phyloP scores from a whole-genome alignment of 2,329 filamentous ascomycete species.

The Aspergillus novofumigatus region DNA sequence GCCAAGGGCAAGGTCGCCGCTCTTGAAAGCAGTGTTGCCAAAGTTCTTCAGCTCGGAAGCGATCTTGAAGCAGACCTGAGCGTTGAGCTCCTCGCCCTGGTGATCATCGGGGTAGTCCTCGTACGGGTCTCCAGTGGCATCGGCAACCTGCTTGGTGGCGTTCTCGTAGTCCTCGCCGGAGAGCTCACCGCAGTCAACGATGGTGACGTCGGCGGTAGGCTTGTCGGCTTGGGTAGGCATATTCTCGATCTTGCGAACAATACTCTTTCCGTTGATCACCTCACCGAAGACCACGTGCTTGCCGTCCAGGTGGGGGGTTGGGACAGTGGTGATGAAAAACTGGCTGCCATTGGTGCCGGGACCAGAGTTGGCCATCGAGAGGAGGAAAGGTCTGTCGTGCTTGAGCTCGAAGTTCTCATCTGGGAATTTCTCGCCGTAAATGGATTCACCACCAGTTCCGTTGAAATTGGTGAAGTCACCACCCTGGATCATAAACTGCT shows the following conservation, averaged over 20 bases:
- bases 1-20: constrained; percentile 63
- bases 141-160: constrained; percentile 65
- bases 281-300: constrained; percentile 98
- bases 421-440: constrained; percentile 95
- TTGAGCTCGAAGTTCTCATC: constrained; percentile 93
- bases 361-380: constrained; percentile 97
- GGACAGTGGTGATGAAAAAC: constrained; percentile 95
- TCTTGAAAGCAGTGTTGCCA: constrained; percentile 90
- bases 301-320: constrained; percentile 88
- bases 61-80: constrained; percentile 69
- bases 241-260: constrained; percentile 88
- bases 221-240: constrained; percentile 73
- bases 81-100: constrained; percentile 59
- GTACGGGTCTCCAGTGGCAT: constrained; percentile 82
- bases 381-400: constrained; percentile 87
- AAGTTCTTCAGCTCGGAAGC: constrained; percentile 82
- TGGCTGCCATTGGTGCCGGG: constrained; percentile 94
- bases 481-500: constrained; percentile 98
- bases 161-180: constrained; percentile 64
- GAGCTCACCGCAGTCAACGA: constrained; percentile 83
- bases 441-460: constrained; percentile 92
- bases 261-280: constrained; percentile 85
- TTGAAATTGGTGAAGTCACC: constrained; percentile 95
- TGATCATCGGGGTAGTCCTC: constrained; percentile 94
- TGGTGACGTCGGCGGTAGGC: constrained; percentile 67